These are phyloP conservation scores for Chytridiales sp. DNA, from an alignment of 371 early-diverging fungal genomes.

Conservation along the genomic window DNA sequence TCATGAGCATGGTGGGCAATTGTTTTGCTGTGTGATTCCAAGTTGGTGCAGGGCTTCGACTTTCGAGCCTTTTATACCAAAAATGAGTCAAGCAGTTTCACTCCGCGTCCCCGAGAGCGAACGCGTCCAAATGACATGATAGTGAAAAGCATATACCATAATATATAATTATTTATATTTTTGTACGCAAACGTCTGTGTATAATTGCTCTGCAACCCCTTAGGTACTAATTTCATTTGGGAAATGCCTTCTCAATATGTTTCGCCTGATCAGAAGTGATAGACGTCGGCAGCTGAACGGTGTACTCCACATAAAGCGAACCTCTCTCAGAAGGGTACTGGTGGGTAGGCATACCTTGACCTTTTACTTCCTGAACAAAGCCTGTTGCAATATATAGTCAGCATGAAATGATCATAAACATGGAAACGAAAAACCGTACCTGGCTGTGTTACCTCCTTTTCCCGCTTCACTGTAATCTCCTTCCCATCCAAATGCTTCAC, in stretches of 20 bases:
- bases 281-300: slow-evolving; percentile 44
- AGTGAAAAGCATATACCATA: neutral
- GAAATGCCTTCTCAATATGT: slow-evolving; percentile 26
- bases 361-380: slow-evolving; percentile 46
- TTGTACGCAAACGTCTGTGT: too few relatives aligned
- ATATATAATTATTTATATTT: neutral
- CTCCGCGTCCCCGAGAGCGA: too few relatives aligned
- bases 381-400: slow-evolving; percentile 31
- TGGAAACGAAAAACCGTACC: slow-evolving; percentile 32
- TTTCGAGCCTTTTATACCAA: too few relatives aligned
- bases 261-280: slow-evolving; percentile 37
- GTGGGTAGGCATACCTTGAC: slow-evolving; percentile 58
- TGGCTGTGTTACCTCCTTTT: slow-evolving; percentile 45
- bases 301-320: slow-evolving; percentile 53
- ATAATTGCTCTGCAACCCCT: neutral
- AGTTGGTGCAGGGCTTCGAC: too few relatives aligned
- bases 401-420: neutral
- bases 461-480: slow-evolving; percentile 33
- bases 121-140: too few relatives aligned
- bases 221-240: neutral
- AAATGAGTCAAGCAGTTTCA: too few relatives aligned
- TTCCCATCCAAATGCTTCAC: slow-evolving; percentile 54
- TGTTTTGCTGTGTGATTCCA: too few relatives aligned
- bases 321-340: slow-evolving; percentile 50
- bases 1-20: too few relatives aligned